Evolutionary conservation across 805 yeast species (phyloP).

Genomic region (Candida maris): DNA sequence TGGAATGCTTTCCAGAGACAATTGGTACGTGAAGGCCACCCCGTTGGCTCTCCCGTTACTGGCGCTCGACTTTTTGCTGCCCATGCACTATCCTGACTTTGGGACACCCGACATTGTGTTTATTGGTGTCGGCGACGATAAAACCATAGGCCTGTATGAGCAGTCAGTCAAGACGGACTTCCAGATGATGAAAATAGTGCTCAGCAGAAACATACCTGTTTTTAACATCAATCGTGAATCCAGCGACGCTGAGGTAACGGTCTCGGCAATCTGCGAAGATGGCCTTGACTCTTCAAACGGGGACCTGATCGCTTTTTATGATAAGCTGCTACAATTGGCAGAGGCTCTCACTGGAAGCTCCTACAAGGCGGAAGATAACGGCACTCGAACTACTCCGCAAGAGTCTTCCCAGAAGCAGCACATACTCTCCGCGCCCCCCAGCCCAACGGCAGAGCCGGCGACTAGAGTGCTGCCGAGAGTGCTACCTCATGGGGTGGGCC

Average conservation of each 20-base stretch:
- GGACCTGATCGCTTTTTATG: constrained; percentile 9
- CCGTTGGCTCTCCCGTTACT: constrained; percentile 42
- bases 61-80: constrained; percentile 41
- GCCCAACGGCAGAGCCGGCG: constrained; percentile 11
- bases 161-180: constrained; percentile 16
- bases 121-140: constrained; percentile 45
- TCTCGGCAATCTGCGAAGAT: constrained; percentile 9
- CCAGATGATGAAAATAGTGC: constrained; percentile 19
- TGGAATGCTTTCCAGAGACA: constrained; percentile 16
- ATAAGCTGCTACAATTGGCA: constrained; percentile 14
- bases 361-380: background rate
- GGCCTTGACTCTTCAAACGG: constrained; percentile 12
- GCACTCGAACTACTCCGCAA: background rate
- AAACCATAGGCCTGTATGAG: constrained; percentile 36
- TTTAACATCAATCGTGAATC: constrained; percentile 17
- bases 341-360: background rate
- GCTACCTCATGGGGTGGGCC: constrained; percentile 45
- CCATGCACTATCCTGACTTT: constrained; percentile 34
- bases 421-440: too few relatives aligned
- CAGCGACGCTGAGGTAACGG: constrained; percentile 1
- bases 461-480: constrained; percentile 23
- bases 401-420: background rate
- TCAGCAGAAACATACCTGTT: constrained; percentile 24
- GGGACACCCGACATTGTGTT: constrained; percentile 41
- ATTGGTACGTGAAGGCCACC: constrained; percentile 49